Evolutionary conservation across 2,329 filamentous ascomycete species (phyloP).

Genomic region (Rutstroemia sp.): DNA sequence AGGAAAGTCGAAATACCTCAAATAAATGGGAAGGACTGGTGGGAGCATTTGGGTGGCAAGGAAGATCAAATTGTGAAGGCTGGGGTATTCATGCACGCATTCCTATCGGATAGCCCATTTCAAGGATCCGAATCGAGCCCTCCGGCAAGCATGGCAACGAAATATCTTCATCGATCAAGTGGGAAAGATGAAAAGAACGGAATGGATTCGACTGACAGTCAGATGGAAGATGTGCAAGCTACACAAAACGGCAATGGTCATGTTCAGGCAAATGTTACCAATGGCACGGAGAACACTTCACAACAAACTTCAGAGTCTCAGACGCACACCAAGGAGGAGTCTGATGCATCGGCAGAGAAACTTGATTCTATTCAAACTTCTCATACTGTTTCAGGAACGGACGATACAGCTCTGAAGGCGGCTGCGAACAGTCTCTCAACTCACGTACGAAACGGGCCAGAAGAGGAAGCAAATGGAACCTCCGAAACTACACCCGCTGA

Average conservation of each 20-base stretch:
- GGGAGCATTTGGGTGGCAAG: slow-evolving; percentile 68
- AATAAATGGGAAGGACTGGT: slow-evolving; percentile 73
- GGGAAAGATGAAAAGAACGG: not conserved
- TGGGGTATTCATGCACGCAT: slow-evolving; percentile 65
- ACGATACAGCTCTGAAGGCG: slow-evolving; percentile 21
- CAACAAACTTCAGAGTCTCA: not conserved
- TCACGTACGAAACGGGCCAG: slow-evolving; percentile 13
- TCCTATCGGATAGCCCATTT: slow-evolving; percentile 57
- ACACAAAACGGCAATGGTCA: slow-evolving; percentile 4
- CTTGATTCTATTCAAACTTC: not conserved
- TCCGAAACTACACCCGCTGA: not conserved
- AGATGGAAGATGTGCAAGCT: not conserved
- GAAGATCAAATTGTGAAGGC: slow-evolving; percentile 64
- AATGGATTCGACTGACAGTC: not conserved
- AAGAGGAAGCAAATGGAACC: not conserved
- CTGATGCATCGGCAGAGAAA: not conserved
- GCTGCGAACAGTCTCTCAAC: slow-evolving; percentile 24
- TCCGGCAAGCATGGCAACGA: slow-evolving; percentile 1
- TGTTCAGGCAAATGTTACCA: not conserved
- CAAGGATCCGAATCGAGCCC: slow-evolving; percentile 1
- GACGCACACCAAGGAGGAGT: slow-evolving; percentile 14
- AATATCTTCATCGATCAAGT: slow-evolving; percentile 8
- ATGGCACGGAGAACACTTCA: slow-evolving; percentile 2
- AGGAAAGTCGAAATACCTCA: slow-evolving; percentile 67
- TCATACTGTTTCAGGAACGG: slow-evolving; percentile 11